phyloP scores from a whole-genome alignment of 2,329 filamentous ascomycete species.

The Cordyceps farinosa region DNA sequence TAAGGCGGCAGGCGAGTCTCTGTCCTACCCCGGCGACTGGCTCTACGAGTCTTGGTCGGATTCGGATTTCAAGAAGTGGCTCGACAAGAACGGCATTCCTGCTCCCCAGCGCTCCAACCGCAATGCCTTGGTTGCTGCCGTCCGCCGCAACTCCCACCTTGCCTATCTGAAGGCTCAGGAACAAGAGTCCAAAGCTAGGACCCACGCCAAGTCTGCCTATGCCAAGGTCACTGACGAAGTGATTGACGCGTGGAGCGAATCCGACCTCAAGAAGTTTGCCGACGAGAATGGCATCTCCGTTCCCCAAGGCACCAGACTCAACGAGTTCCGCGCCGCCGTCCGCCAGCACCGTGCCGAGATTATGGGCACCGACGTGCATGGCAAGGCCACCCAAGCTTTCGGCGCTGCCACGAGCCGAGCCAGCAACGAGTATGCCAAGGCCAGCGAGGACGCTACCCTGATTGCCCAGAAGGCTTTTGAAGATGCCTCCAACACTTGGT shows the following conservation, averaged over 20 bases:
- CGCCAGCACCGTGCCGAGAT: constrained; percentile 79
- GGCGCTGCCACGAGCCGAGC: constrained; percentile 73
- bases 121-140: constrained; percentile 81
- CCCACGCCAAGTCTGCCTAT: constrained; percentile 66
- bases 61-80: constrained; percentile 90
- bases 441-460: constrained; percentile 64
- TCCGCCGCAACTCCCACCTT: constrained; percentile 86
- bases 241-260: constrained; percentile 86
- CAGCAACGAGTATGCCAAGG: constrained; percentile 71
- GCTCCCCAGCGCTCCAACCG: constrained; percentile 79
- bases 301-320: constrained; percentile 85
- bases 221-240: constrained; percentile 75
- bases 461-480: constrained; percentile 66
- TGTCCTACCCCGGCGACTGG: constrained; percentile 92
- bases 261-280: constrained; percentile 83
- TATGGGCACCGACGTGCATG: constrained; percentile 60
- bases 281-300: constrained; percentile 85
- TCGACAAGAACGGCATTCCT: constrained; percentile 82
- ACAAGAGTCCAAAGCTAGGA: constrained; percentile 56
- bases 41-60: constrained; percentile 88
- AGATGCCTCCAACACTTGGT: constrained; percentile 60
- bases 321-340: constrained; percentile 84
- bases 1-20: constrained; percentile 69
- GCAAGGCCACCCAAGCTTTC: constrained; percentile 56
- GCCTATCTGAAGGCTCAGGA: constrained; percentile 67